Conservation (phyloP, 352 stramenopile genomes). For the Globisporangium yorkense region DNA sequence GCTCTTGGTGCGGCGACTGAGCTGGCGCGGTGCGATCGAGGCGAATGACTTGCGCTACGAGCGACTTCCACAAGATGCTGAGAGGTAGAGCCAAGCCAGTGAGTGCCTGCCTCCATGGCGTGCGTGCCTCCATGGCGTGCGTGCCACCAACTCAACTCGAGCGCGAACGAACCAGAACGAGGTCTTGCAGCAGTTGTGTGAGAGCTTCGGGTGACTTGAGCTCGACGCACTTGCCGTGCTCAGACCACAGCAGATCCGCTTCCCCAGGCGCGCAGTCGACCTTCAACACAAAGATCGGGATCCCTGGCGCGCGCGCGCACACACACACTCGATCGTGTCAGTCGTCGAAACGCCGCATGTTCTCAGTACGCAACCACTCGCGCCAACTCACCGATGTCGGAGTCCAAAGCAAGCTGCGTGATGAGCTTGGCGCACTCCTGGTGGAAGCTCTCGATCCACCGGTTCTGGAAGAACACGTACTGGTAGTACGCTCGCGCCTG, state of each 20-base stretch:
- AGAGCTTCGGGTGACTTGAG: constrained; percentile 40
- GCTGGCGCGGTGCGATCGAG: not conserved
- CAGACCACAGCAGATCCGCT: constrained; percentile 25
- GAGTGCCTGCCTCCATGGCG: not conserved
- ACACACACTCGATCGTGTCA: not conserved
- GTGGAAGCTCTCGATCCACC: constrained; percentile 57
- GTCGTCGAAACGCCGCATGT: too few relatives aligned
- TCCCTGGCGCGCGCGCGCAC: constrained; percentile 23
- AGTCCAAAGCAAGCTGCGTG: constrained; percentile 17
- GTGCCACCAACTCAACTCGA: not conserved
- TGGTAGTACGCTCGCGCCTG: constrained; percentile 73
- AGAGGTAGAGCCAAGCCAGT: too few relatives aligned
- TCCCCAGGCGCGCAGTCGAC: constrained; percentile 24
- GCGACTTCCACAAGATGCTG: not conserved
- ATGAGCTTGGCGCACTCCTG: constrained; percentile 38
- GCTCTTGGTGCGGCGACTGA: not conserved
- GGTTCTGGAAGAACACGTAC: constrained; percentile 56
- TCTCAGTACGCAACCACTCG: not conserved
- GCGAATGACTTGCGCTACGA: not conserved
- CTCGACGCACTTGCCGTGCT: constrained; percentile 18
- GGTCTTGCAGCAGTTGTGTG: constrained; percentile 25
- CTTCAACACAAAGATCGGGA: constrained; percentile 76
- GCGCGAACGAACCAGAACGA: constrained; percentile 32
- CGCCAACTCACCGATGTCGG: constrained; percentile 1
- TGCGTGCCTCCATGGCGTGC: too few relatives aligned